phyloP scores from a whole-genome alignment of 352 stramenopile genomes.

The Globisporangium okanoganense region DNA sequence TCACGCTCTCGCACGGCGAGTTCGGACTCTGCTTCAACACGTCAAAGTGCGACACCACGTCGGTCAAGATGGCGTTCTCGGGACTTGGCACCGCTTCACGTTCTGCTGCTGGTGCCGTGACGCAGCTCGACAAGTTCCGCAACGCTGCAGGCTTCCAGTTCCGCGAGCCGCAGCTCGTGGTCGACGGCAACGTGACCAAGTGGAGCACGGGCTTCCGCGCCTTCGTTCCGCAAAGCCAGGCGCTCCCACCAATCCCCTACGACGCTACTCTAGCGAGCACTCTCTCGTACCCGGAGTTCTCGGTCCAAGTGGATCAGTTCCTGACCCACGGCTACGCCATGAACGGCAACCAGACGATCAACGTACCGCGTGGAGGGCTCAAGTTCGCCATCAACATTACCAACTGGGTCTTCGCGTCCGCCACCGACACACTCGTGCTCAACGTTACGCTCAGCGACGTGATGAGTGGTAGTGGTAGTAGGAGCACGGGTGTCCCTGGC shows the following conservation, averaged over 20 bases:
- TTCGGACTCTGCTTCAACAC: conserved; percentile 21
- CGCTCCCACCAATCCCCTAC: conserved; percentile 17
- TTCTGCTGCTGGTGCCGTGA: no score
- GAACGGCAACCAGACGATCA: conserved; percentile 13
- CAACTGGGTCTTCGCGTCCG: conserved; percentile 15
- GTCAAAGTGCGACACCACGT: neutral
- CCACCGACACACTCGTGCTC: conserved; percentile 15
- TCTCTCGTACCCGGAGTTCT: conserved; percentile 7
- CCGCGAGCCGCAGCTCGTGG: neutral
- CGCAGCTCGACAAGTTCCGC: conserved; percentile 9
- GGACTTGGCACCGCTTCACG: conserved; percentile 8
- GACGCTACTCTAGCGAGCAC: neutral
- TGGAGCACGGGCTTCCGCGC: conserved; percentile 1
- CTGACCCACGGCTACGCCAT: neutral
- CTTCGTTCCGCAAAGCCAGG: conserved; percentile 15
- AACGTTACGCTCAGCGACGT: conserved; percentile 17
- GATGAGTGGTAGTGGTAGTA: neutral
- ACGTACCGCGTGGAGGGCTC: conserved; percentile 16
- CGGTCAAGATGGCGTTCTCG: conserved; percentile 19
- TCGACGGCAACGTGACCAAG: conserved; percentile 8
- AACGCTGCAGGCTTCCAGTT: conserved; percentile 17
- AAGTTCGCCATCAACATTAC: conserved; percentile 24
- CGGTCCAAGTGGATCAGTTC: conserved; percentile 20
- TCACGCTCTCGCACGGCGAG: conserved; percentile 12
- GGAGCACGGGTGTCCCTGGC: neutral